A percentile compares a stretch with the other conserved stretches of the same genome.
Evolutionary conservation across 768 basidiomycete genomes (phyloP).

Genomic region (Hericium erinaceus): DNA sequence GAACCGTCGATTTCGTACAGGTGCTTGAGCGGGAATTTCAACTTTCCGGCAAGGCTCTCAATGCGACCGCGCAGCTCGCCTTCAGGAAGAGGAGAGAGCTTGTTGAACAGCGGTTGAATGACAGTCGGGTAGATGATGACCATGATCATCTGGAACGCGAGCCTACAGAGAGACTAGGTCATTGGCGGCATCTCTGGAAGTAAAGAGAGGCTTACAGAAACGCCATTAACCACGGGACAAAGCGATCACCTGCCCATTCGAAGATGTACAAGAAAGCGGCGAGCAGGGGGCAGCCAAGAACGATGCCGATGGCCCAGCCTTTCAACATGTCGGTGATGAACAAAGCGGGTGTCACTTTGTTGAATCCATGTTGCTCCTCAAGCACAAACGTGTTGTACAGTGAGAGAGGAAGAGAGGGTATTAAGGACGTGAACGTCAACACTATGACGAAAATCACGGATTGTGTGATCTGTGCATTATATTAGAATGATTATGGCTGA

Average conservation of each 20-base stretch:
- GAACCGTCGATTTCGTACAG: constrained; percentile 97
- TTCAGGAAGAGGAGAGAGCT: constrained; percentile 73
- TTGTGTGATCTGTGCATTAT: constrained; percentile 56
- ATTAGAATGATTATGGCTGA: not conserved
- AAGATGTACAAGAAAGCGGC: constrained; percentile 84
- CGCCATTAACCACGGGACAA: constrained; percentile 89
- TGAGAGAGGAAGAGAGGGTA: constrained; percentile 67
- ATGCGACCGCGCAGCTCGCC: constrained; percentile 75
- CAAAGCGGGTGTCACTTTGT: constrained; percentile 76
- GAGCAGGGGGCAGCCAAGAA: constrained; percentile 77
- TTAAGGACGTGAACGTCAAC: constrained; percentile 53
- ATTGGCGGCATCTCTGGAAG: not conserved
- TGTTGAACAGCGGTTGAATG: constrained; percentile 97
- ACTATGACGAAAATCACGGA: constrained; percentile 70
- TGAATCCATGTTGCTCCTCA: constrained; percentile 94
- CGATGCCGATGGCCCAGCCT: constrained; percentile 60
- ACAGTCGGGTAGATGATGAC: constrained; percentile 75
- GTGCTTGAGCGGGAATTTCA: constrained; percentile 90
- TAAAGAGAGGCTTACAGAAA: constrained; percentile 57
- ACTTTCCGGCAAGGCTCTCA: constrained; percentile 64
- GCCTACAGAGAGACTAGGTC: constrained; percentile 30
- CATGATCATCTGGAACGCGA: constrained; percentile 78
- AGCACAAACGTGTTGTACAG: constrained; percentile 88
- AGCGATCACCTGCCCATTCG: constrained; percentile 87
- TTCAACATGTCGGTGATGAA: constrained; percentile 80